These are phyloP conservation scores for Cryptosporidium canis DNA, from an alignment of 169 alveolate genomes.

Conservation along the genomic window DNA sequence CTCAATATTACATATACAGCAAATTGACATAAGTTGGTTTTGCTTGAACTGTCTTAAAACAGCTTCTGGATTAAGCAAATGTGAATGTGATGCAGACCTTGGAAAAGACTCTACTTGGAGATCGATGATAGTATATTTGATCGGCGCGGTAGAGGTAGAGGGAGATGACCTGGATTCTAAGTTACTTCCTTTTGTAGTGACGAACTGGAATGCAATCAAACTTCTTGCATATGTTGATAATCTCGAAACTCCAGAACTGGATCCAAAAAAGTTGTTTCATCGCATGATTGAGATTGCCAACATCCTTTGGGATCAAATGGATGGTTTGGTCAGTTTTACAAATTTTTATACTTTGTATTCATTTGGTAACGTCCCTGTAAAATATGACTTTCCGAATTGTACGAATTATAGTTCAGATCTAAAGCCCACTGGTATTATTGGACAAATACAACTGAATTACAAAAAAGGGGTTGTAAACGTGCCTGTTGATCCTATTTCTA, in stretches of 20 bases:
- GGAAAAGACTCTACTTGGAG: background rate
- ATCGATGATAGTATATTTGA: constrained; percentile 7
- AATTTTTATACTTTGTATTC: background rate
- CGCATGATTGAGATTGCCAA: constrained; percentile 7
- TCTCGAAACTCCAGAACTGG: background rate
- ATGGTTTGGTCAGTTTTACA: background rate
- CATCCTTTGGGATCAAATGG: constrained; percentile 25
- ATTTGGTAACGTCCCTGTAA: background rate
- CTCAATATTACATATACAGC: constrained; percentile 44
- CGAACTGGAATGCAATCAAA: constrained; percentile 66
- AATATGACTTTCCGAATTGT: background rate
- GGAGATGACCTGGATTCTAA: background rate
- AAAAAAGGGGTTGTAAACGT: background rate
- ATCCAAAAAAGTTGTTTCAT: background rate
- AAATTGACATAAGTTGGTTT: constrained; percentile 25
- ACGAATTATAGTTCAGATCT: background rate
- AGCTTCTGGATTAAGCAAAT: background rate
- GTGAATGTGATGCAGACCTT: constrained; percentile 7
- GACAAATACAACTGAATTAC: constrained; percentile 1
- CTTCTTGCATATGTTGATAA: constrained; percentile 20
- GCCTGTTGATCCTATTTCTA: constrained; percentile 54
- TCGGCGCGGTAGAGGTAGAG: constrained; percentile 32
- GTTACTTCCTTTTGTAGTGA: constrained; percentile 54
- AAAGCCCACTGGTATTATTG: constrained; percentile 45
- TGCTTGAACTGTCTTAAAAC: constrained; percentile 33